Evolutionary conservation across 108 stramenopile genomes (phyloP), one percentile per base, ranked within the genome.

Genomic region (Cyclotella baltica): DNA sequence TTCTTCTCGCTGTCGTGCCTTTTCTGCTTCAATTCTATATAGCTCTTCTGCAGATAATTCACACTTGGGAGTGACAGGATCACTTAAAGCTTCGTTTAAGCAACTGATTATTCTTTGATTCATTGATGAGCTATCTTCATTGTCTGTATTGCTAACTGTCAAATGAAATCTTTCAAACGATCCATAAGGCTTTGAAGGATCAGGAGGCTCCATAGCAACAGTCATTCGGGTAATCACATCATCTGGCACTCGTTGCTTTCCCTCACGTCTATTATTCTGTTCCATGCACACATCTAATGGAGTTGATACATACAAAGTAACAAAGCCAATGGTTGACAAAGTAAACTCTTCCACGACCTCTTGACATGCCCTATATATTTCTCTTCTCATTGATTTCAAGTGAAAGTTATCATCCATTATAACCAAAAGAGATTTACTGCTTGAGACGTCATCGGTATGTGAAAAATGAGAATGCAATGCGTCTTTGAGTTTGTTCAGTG

Each of bases 391-490:
- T 29, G 89, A 88, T 6, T 82, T 82, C 19, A 94, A 72, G 62
- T 94, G 88, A 69, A 88, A 94, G 64, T 94, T 94, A 67, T 94
- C 93, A 79, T 94, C 91, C 83, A 94, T 72, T 35, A 94, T 57
- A 20, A 94, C 75, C 31, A 91, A 52, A n/a, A 67, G 29, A 64
- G 62, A 30, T 43, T 69, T 52, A 36, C 10, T 50, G 23, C 9
- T 65, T 27, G 38, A 38, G 19, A 27, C 52, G 31, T 82, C 37
- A 23, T 46, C 29, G 34, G 31, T 62, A 28, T 31, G 16, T 35
- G 71, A 48, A 46, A 67, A 74, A 34, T 84, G 64, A 47, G 67
- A 31, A 51, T 13, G 31, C 27, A 94, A 56, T n/a, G 67, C 70
- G 31, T 78, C 52, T 65, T 78, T 68, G 20, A 94, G 78, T 31